Evolutionary conservation across 441 rosid species (phyloP), one percentile per base, ranked within the genome.

Genomic region (Cnidoscolus chayamansa): DNA sequence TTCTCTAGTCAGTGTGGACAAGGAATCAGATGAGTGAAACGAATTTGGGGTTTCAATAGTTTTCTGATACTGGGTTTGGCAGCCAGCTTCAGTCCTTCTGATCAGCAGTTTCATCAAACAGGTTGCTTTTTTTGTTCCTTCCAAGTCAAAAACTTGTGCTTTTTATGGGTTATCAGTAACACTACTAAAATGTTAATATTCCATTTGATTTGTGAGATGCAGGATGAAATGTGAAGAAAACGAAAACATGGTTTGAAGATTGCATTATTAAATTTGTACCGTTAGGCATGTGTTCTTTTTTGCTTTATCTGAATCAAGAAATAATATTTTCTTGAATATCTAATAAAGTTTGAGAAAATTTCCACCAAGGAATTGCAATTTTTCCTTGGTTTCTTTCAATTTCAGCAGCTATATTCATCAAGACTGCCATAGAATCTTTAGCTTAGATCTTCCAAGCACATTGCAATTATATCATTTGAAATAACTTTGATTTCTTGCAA

Each of bases 221-320:
- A 76, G 78, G 87, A 58, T 64, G 61, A 63, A 51, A 49, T 58
- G 40, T 71, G 50, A 67, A 67, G 76, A 73, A 63, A 63, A 56
- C 71, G 76, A 73, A 63, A 63, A 56, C 71, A 65, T 51, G 76
- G 81, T 43, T 72, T 63, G 67, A 62, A 75, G 71, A 60, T 72
- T 76, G 68, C 72, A 63, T 59, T 51, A 25, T 25, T 25, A 25
- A 25, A 25, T 65, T 56, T 50, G 68, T 61, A 55, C 16, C 64
- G 58, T 31, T 17, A 31, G 72, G 66, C 48, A 11, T 53, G 40
- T 67, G 51, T 66, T 58, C 40, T 9, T 60, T 75, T 35, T 68
- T 80, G 43, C 61, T 67, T 71, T 71, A 68, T 59, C 65, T 69
- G 68, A 62, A 63, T 71, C 55, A n/a, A 70, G 43, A 10, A 40